Base-by-base conservation (phyloP, 768 basidiomycete species). In the Termitomyces sp. region DNA sequence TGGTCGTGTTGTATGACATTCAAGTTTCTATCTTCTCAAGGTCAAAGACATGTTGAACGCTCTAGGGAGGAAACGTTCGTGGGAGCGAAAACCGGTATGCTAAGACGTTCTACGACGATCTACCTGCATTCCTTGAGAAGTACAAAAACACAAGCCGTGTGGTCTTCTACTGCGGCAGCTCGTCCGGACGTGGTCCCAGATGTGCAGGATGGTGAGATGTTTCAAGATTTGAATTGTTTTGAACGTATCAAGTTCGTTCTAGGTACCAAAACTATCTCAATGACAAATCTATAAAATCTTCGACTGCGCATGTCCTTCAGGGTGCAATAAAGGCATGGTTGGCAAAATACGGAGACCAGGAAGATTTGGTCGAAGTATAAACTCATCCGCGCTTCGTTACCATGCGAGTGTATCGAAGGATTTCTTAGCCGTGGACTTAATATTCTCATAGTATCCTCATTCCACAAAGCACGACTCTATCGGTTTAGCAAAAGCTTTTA, bases 141-240 rank as follows among this genome's bases (percentile, higher is more conserved):
- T 74, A 78, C 60, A 68, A 68, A 49, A 61, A 71, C 23, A 76
- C 70, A 0, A 61, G 68, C 10, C 67, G 69, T 12, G 79, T 84
- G 9, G 73, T 84, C 7, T 84, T 84, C 56, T 83, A 83, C 55
- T 84, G 80, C 55, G 68, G 72, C 41, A 78, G 78, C 60, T 82
- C 79, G 1, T 68, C 70, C 41, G 81, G 81, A 17, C 70, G 83
- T 28, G 82, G 72, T 1, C 80, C 82, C 16, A 71, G 82, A 12
- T 81, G 77, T 66, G 82, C 81, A 19, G 77, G 75, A 65, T 84
- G 81, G 83, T 82, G 64, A 32, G 71, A 59, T 43, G 12, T 23
- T 51, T 17, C 27, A 5, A n/a, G n/a, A 28, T 40, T 21, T 44
- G 8, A 25, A 12, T 3, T 3, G 39, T 16, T 12, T 43, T 39